These are phyloP conservation scores for Whalleya microplaca DNA, from an alignment of 2,329 filamentous ascomycete species.

Conservation along the genomic window DNA sequence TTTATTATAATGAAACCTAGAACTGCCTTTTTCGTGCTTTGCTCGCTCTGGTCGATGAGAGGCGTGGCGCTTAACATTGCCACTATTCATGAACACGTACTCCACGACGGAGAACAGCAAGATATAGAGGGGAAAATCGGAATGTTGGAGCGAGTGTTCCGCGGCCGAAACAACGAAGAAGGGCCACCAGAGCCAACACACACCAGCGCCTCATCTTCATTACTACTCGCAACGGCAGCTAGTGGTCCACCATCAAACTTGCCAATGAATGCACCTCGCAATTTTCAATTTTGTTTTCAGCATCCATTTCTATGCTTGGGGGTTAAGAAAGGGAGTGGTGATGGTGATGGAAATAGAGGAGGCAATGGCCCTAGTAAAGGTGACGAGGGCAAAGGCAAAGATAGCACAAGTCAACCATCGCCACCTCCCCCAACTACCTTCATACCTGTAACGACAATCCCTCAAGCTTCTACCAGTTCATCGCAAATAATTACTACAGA, in stretches of 20 bases:
- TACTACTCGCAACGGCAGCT: not conserved
- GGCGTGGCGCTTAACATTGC: conserved; percentile 1
- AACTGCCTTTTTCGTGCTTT: conserved; percentile 16
- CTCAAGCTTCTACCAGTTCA: no score
- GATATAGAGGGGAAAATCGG: not conserved
- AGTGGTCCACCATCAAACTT: not conserved
- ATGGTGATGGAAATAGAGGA: not conserved
- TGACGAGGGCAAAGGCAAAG: not conserved
- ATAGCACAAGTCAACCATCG: not conserved
- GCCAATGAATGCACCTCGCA: no score
- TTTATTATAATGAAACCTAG: conserved; percentile 16
- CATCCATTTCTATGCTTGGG: no score
- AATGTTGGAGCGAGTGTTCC: conserved; percentile 1
- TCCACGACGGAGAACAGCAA: not conserved
- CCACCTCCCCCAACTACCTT: not conserved
- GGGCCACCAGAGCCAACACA: not conserved
- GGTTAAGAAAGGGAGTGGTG: not conserved
- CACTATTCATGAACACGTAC: not conserved
- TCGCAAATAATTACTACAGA: no score
- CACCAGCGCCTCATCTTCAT: not conserved
- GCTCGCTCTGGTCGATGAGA: conserved; percentile 16
- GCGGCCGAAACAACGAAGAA: not conserved
- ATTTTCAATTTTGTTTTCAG: no score
- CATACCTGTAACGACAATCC: not conserved
- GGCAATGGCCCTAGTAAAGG: no score